Evolutionary conservation across 495 filamentous ascomycete species (phyloP), one percentile per base, ranked within the genome.

Genomic region (Xanthoparmelia taractica): DNA sequence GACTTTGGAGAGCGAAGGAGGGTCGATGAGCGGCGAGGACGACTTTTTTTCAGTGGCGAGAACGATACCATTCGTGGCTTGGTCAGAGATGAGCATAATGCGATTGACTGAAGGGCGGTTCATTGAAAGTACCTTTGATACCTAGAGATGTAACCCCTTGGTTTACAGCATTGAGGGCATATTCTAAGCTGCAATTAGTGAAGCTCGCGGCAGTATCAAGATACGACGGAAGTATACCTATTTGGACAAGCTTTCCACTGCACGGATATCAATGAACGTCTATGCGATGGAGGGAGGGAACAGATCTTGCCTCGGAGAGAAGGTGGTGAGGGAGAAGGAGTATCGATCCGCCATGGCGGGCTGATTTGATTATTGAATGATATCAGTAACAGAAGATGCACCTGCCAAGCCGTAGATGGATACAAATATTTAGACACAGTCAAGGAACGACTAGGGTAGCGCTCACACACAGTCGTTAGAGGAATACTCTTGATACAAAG

Each of bases 21-120:
- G 87, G 73, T 96, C 93, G 78, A 92, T 93, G 72, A 97, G 88
- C 54, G 93, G 91, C 6, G 94, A 96, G 23, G 92, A 95, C 43
- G 93, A 97, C 78, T 99, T 99, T 85, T 99, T 97, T 76, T 99
- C 94, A 59, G 94, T 99, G 50, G 94, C 94, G 66, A 99, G 90
- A 66, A 99, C 95, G 77, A 99, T 95, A 72, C 94, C 94, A 76
- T 97, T 99, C 67, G 93, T 97, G 62, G 93, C 93, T 96, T 65
- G 45, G 18, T n/a, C 29, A 54, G 29, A 31, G 3, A 55, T 38
- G 23, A 1, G 17, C 38, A 47, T 34, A 48, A 31, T 25, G 31
- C 43, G 40, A 54, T 41, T 57, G 52, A 13, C 20, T 31, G 38
- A 56, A 17, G 61, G 60, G 38, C 29, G 47, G 36, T 29, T 56